Percentiles rank a stretch among this genome's conserved stretches.
Evolutionary conservation across 257 asterid species (phyloP).

Genomic region (Salvia miltiorrhiza): DNA sequence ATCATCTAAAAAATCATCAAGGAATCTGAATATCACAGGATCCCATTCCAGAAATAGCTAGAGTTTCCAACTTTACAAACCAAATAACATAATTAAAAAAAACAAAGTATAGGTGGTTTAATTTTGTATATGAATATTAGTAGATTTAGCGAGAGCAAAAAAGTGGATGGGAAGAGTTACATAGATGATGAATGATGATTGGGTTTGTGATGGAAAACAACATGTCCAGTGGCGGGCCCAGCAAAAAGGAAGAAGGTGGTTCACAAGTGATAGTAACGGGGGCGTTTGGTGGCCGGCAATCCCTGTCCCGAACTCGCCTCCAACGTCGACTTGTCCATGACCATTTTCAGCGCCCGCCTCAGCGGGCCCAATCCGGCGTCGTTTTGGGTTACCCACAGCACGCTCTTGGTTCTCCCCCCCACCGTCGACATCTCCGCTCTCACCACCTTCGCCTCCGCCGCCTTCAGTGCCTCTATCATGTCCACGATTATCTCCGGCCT

Average conservation of each 20-base stretch:
- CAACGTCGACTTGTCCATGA: slow-evolving; percentile 59
- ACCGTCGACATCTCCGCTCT: slow-evolving; percentile 83
- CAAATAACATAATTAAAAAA: neutral
- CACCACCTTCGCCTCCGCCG: slow-evolving; percentile 53
- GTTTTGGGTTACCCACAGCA: slow-evolving; percentile 51
- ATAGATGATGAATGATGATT: too few species aligned
- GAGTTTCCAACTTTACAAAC: neutral
- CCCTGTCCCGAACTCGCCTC: slow-evolving; percentile 49
- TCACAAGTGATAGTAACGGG: slow-evolving; percentile 61
- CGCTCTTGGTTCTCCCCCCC: slow-evolving; percentile 68
- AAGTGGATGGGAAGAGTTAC: slow-evolving; percentile 4
- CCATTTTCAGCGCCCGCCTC: slow-evolving; percentile 56
- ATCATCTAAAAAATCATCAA: neutral
- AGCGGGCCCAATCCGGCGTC: slow-evolving; percentile 48
- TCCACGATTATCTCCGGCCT: slow-evolving; percentile 66
- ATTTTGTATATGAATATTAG: neutral
- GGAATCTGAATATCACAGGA: neutral
- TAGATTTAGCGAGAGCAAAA: neutral
- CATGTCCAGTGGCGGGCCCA: slow-evolving; percentile 14
- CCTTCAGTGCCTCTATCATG: slow-evolving; percentile 53
- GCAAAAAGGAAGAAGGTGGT: neutral
- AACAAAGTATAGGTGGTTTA: too few species aligned
- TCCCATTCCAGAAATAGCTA: neutral
- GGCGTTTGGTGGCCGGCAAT: slow-evolving; percentile 64
- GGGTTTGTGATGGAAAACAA: slow-evolving; percentile 25